phyloP scores from a whole-genome alignment of 2,329 filamentous ascomycete genomes.

The Hymenoscyphus fraxineus region DNA sequence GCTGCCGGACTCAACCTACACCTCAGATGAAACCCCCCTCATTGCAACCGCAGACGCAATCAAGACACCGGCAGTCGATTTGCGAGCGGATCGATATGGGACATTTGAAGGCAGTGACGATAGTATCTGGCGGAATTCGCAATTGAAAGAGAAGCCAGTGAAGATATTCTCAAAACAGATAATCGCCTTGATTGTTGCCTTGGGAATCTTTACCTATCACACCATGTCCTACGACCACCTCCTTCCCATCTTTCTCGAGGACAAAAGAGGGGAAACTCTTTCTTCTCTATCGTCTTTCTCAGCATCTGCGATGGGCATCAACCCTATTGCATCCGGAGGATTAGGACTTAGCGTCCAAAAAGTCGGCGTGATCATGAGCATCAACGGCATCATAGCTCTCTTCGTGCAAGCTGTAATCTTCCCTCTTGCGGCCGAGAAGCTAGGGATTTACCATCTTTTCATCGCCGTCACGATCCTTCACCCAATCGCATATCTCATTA shows the following conservation, averaged over 20 bases:
- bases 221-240: conserved; percentile 94
- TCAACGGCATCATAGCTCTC: conserved; percentile 56
- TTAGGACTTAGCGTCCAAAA: conserved; percentile 59
- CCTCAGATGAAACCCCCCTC: conserved; percentile 60
- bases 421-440: conserved; percentile 52
- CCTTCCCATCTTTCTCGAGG: conserved; percentile 88
- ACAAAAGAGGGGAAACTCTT: conserved; percentile 49
- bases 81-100: conserved; percentile 76
- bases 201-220: conserved; percentile 91
- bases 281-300: conserved; percentile 26
- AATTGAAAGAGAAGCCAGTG: conserved; percentile 27
- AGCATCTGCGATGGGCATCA: conserved; percentile 34
- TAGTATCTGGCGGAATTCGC: conserved; percentile 32
- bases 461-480: conserved; percentile 56
- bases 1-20: conserved; percentile 46
- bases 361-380: conserved; percentile 58
- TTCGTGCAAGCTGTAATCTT: conserved; percentile 59
- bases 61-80: conserved; percentile 67
- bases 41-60: conserved; percentile 71
- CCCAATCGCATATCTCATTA: conserved; percentile 56
- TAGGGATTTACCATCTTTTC: conserved; percentile 58
- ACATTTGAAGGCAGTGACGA: conserved; percentile 50
- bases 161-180: conserved; percentile 61
- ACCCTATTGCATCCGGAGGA: conserved; percentile 57
- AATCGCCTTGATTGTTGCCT: conserved; percentile 70